Conservation (phyloP, 306 rosid genomes). For the Vachellia collinsii region DNA sequence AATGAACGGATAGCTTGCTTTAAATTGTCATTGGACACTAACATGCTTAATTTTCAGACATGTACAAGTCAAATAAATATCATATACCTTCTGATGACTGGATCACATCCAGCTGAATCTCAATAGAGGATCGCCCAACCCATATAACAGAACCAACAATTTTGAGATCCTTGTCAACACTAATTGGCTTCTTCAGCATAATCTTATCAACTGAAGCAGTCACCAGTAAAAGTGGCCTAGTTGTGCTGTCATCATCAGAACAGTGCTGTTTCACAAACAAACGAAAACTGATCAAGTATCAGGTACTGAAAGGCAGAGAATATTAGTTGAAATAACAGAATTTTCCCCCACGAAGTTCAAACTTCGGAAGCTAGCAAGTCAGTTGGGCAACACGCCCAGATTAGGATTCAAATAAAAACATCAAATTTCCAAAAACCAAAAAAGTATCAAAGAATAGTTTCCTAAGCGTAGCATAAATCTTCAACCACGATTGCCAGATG, state of each 20-base stretch:
- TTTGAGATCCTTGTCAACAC: conserved; percentile 77
- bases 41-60: conserved; percentile 30
- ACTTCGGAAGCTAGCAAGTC: conserved; percentile 29
- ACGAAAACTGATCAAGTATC: conserved; percentile 13
- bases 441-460: conserved; percentile 27
- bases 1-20: not conserved
- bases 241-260: conserved; percentile 72
- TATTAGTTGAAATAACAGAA: not conserved
- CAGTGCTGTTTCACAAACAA: conserved; percentile 70
- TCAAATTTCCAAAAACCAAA: not conserved
- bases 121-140: conserved; percentile 95
- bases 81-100: conserved; percentile 65
- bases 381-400: not conserved
- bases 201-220: conserved; percentile 97
- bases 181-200: conserved; percentile 81
- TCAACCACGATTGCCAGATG: conserved; percentile 8
- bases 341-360: conserved; percentile 13
- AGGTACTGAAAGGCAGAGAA: not conserved
- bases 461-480: conserved; percentile 25
- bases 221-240: conserved; percentile 86
- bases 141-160: conserved; percentile 91
- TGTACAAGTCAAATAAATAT: conserved; percentile 8
- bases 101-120: conserved; percentile 79
- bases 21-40: not conserved
- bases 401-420: conserved; percentile 9